Conservation (phyloP, 2,329 filamentous ascomycete genomes). For the Pestalotiopsis sp. region DNA sequence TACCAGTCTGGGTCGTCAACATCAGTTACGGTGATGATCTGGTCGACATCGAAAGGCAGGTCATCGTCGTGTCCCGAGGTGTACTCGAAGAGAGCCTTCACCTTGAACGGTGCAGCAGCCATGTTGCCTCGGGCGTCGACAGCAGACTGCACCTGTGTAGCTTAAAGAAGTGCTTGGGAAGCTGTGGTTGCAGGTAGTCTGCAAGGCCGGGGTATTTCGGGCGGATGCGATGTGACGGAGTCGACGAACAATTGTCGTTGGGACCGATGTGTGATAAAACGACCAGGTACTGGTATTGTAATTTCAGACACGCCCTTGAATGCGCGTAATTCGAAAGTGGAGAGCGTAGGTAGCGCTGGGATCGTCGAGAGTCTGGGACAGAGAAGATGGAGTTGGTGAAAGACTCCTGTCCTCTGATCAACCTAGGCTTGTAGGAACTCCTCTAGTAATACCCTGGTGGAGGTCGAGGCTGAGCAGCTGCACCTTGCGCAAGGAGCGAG, state of each 20-base stretch:
- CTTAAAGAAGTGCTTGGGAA: background rate
- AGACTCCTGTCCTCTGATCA: background rate
- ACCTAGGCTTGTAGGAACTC: background rate
- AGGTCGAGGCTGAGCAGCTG: slow-evolving; percentile 12
- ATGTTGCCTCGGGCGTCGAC: slow-evolving; percentile 52
- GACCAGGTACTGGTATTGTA: background rate
- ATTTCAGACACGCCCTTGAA: background rate
- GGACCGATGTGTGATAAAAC: background rate
- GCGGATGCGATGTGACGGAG: slow-evolving; percentile 26
- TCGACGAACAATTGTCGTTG: background rate
- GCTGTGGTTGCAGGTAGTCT: background rate
- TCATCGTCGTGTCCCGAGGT: slow-evolving; percentile 92
- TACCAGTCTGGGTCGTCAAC: slow-evolving; percentile 96
- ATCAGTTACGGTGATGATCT: slow-evolving; percentile 92
- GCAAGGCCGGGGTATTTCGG: slow-evolving; percentile 20
- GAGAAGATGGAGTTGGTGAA: slow-evolving; percentile 15
- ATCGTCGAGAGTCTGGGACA: slow-evolving; percentile 14
- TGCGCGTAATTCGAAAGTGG: slow-evolving; percentile 11
- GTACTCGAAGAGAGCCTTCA: slow-evolving; percentile 96
- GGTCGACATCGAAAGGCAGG: slow-evolving; percentile 80
- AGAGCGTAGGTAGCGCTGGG: background rate
- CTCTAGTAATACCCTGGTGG: too few species aligned
- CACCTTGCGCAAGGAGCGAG: slow-evolving; percentile 22
- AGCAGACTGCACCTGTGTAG: slow-evolving; percentile 22
- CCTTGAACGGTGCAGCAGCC: slow-evolving; percentile 78